These are phyloP conservation scores for Epichloe typhina DNA, from an alignment of 2,329 filamentous ascomycete species.

Conservation along the genomic window DNA sequence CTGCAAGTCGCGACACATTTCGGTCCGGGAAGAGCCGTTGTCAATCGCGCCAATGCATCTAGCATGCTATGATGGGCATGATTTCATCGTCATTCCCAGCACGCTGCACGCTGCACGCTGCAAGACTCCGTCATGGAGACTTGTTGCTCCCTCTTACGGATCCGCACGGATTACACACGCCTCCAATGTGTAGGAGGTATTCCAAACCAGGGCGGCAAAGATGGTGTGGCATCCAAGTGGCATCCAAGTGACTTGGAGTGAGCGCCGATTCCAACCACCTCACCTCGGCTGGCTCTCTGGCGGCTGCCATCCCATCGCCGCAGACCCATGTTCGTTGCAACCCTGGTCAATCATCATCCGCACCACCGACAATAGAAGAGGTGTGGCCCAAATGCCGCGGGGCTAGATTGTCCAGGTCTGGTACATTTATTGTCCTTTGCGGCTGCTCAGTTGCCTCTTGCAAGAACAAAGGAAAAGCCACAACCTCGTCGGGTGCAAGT, in stretches of 20 bases:
- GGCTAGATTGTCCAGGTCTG: neutral
- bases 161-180: neutral
- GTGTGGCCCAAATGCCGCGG: slow-evolving; percentile 2
- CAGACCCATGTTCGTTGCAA: slow-evolving; percentile 6
- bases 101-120: too few species aligned
- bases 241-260: too few species aligned
- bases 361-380: slow-evolving; percentile 1
- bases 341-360: slow-evolving; percentile 5
- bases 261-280: too few species aligned
- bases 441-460: neutral
- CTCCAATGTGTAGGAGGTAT: neutral
- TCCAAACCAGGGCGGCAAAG: neutral
- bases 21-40: neutral
- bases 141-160: neutral
- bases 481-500: neutral
- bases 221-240: neutral
- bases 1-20: neutral
- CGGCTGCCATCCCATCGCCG: neutral
- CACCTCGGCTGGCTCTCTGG: neutral
- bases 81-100: too few species aligned
- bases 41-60: neutral
- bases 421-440: neutral
- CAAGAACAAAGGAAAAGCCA: neutral
- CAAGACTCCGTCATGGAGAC: too few species aligned
- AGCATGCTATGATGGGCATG: neutral